Conservation (phyloP, 441 rosid species). For the Cnidoscolus chayamansa region DNA sequence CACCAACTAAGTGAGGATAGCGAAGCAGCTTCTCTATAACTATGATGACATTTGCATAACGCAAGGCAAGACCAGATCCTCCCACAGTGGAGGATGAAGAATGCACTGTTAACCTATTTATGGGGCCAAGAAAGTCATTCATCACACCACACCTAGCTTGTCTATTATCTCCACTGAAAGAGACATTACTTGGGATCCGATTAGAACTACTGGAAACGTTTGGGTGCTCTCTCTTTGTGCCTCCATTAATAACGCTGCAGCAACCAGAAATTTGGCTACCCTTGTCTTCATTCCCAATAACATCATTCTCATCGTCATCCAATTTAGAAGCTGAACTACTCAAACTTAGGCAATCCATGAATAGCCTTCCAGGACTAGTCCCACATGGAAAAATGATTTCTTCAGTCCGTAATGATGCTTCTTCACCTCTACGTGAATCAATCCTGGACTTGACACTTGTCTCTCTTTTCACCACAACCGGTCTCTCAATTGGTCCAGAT, state of each 20-base stretch:
- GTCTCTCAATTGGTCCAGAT: constrained; percentile 38
- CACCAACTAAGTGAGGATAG: constrained; percentile 94
- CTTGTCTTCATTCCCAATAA: constrained; percentile 31
- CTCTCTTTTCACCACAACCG: constrained; percentile 28
- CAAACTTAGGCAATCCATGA: constrained; percentile 80
- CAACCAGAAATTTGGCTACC: constrained; percentile 49
- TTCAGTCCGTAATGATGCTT: constrained; percentile 40
- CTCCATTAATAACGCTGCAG: constrained; percentile 33
- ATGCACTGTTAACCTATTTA: constrained; percentile 46
- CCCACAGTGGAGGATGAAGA: constrained; percentile 71
- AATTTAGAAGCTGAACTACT: constrained; percentile 57
- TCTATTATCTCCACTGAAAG: constrained; percentile 35
- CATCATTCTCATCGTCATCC: constrained; percentile 42
- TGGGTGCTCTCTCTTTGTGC: constrained; percentile 32
- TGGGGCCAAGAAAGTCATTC: constrained; percentile 42
- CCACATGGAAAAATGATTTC: constrained; percentile 74
- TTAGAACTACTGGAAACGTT: constrained; percentile 29
- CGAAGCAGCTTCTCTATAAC: constrained; percentile 87
- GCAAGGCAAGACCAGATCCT: constrained; percentile 84
- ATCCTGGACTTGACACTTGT: constrained; percentile 35
- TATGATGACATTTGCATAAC: constrained; percentile 82
- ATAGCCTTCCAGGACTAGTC: constrained; percentile 73
- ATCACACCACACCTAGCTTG: constrained; percentile 24
- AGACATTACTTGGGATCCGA: constrained; percentile 27
- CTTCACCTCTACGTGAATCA: constrained; percentile 46